Base-by-base conservation (phyloP, 2,329 filamentous ascomycete species). In the Trichophaea hybrida region DNA sequence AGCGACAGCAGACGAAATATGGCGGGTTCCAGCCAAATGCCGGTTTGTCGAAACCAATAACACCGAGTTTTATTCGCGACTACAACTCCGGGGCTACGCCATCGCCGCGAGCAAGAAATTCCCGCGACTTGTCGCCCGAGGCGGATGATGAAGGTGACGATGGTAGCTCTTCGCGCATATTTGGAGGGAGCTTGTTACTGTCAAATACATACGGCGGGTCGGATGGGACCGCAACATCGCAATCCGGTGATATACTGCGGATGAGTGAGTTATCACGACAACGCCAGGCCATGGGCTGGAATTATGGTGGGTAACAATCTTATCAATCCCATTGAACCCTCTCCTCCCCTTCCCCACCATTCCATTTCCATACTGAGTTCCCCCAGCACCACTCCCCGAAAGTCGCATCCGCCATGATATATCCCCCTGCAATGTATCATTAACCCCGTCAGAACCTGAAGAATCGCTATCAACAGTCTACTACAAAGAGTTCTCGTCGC, bases 401-500 rank as follows among this genome's bases (percentile, higher is more conserved):
- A 35, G 34, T 43, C 53, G 53, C 31, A 13, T 49, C 33, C 56
- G 50, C 44, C 44, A 49, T 49, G 10, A 49, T 35, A n/a, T 77
- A 40, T 75, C 75, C 48, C 66, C 70, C 1, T 69, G 75, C 4
- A 74, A 75, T 1, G 71, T 71, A 0, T 80, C 78, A 76, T 74
- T 75, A 1, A 74, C 75, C 1, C 71, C 71, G 0, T 80, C 78
- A 76, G 66, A 78, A 4, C 58, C 59, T 17, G 61, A 61, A 57
- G 64, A 65, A 33, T 61, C 58, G 37, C 63, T 66, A 51, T 40
- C 60, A 31, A 61, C 65, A 31, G 52, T 62, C 49, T 65, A 65
- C 53, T 59, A 58, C 8, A 78, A 80, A 60, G 76, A 66, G 49
- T 60, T 66, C 32, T 55, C 63, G 7, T 62, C 59, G 74, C 15